Conservation (phyloP, 345 rosid species). For the Hevea brasiliensis region DNA sequence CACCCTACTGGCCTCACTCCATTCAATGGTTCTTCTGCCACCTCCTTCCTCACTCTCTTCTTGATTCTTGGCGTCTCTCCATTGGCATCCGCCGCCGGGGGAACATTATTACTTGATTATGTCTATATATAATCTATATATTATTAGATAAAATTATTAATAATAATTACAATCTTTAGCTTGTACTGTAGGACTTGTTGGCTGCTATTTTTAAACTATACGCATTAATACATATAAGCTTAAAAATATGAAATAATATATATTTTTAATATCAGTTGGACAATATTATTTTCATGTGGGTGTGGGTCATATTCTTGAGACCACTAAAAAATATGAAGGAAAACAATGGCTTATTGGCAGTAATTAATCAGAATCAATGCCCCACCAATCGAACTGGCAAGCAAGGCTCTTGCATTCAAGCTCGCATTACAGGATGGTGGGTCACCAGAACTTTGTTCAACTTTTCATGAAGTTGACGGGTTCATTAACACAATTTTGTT, state of each 20-base stretch:
- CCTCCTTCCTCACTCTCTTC: constrained; percentile 47
- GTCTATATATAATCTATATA: constrained; percentile 30
- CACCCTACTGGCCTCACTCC: constrained; percentile 78
- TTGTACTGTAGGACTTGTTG: no score
- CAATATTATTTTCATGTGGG: constrained; percentile 39
- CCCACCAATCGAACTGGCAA: constrained; percentile 52
- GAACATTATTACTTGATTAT: not conserved
- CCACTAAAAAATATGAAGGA: constrained; percentile 38
- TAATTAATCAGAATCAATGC: constrained; percentile 53
- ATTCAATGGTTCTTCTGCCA: constrained; percentile 67
- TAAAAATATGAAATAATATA: no score
- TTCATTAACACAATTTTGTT: no score
- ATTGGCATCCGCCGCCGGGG: constrained; percentile 56
- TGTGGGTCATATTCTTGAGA: constrained; percentile 39
- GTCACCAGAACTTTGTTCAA: no score
- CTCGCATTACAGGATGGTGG: constrained; percentile 40
- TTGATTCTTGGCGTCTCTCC: constrained; percentile 82
- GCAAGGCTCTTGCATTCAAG: constrained; percentile 43
- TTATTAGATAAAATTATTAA: no score
- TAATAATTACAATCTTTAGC: no score
- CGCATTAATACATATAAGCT: no score
- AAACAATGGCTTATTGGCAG: constrained; percentile 43
- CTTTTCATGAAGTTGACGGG: no score
- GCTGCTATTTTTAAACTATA: no score
- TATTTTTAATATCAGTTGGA: no score